Conservation (phyloP, 768 basidiomycete species). For the Macrolepiota fuliginosa region DNA sequence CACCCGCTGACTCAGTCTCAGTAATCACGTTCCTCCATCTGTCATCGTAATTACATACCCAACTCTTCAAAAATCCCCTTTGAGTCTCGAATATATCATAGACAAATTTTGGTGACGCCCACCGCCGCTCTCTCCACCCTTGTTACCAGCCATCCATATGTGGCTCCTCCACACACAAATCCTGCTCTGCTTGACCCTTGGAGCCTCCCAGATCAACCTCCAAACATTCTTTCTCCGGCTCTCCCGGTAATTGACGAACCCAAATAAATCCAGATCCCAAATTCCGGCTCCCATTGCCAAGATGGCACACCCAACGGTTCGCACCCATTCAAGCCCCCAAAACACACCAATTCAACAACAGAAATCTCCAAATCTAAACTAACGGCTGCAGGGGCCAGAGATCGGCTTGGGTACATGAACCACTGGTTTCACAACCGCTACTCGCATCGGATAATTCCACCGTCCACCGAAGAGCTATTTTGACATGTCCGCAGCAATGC, state of each 20-base stretch:
- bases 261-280: not conserved
- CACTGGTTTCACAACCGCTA: not conserved
- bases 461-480: not conserved
- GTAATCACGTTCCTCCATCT: not conserved
- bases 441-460: not conserved
- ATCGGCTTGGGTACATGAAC: not conserved
- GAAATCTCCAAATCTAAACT: too few species aligned
- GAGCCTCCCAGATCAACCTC: not conserved
- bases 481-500: not conserved
- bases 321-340: too few species aligned
- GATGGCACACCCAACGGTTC: too few species aligned
- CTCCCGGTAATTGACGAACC: too few species aligned
- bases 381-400: too few species aligned
- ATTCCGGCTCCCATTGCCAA: not conserved
- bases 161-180: not conserved
- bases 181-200: not conserved
- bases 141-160: not conserved
- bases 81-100: too few species aligned
- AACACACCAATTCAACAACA: too few species aligned
- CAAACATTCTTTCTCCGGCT: constrained; percentile 5
- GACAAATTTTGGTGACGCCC: too few species aligned
- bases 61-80: too few species aligned
- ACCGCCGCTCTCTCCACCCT: not conserved
- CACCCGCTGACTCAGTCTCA: not conserved
- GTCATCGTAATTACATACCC: too few species aligned